A percentile compares a stretch with the other conserved stretches of the same genome.
These are phyloP conservation scores for Trametes villosa DNA, from an alignment of 768 basidiomycete genomes.

Conservation along the genomic window DNA sequence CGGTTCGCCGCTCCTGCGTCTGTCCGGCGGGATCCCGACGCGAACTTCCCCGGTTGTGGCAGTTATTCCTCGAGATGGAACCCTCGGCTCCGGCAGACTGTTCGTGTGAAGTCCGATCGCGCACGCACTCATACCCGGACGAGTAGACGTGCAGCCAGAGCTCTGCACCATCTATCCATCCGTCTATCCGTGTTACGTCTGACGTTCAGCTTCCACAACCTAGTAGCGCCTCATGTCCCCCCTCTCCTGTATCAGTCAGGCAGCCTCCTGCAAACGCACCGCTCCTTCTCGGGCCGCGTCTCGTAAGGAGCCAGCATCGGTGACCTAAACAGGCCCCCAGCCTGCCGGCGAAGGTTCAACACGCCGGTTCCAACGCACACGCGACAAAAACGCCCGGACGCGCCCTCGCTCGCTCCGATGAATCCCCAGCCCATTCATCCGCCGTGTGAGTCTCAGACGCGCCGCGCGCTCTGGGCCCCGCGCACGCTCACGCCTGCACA, in stretches of 20 bases:
- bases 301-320: not conserved
- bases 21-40: not conserved
- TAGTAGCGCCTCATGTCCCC: not conserved
- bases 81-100: conserved; percentile 10
- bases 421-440: conserved; percentile 16
- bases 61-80: not conserved
- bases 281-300: not conserved
- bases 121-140: conserved; percentile 7
- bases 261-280: not conserved
- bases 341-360: conserved; percentile 8
- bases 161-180: conserved; percentile 3
- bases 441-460: conserved; percentile 9
- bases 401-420: conserved; percentile 13
- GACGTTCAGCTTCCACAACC: not conserved
- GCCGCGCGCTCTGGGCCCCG: not conserved
- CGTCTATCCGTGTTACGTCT: not conserved
- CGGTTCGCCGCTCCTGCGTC: not conserved
- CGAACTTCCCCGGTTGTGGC: not conserved
- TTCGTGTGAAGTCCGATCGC: conserved; percentile 16
- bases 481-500: not conserved
- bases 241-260: not conserved
- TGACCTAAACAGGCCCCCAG: not conserved
- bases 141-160: not conserved
- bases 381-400: conserved; percentile 9
- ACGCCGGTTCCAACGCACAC: not conserved